Conservation (phyloP, 1,284 basidiomycete genomes). For the Sporisorium reilianum region DNA sequence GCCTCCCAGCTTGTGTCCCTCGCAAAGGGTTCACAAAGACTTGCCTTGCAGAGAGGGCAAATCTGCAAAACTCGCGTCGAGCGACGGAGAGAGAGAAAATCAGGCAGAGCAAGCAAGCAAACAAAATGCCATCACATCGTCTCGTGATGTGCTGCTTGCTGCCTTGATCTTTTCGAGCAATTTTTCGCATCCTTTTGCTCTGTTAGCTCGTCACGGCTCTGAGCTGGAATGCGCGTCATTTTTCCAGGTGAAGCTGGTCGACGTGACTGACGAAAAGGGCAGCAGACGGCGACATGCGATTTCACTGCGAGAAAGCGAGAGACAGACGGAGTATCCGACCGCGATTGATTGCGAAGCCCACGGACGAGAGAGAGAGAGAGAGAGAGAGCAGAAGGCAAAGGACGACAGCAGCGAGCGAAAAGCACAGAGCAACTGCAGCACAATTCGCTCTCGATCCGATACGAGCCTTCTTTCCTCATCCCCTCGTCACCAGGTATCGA, state of each 20-base stretch:
- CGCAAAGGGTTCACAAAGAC: neutral
- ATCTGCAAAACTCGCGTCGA: neutral
- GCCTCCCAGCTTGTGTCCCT: neutral
- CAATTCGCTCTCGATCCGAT: neutral
- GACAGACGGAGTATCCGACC: constrained; percentile 3
- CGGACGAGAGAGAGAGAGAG: neutral
- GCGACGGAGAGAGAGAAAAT: neutral
- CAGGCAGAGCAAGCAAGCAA: neutral
- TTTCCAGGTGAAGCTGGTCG: neutral
- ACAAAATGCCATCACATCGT: neutral
- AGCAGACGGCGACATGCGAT: neutral
- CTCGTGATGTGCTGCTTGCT: neutral
- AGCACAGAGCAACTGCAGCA: constrained; percentile 1
- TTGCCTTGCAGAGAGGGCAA: too few species aligned
- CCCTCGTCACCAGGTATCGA: neutral
- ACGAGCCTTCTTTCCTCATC: constrained; percentile 1
- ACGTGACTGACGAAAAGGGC: neutral
- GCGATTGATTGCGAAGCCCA: too few species aligned
- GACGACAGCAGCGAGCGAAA: neutral
- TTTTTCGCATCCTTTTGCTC: neutral
- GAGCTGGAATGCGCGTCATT: neutral
- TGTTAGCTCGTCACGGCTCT: neutral
- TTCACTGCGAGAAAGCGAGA: neutral
- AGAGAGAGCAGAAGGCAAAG: neutral
- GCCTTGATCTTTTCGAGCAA: neutral